A percentile compares a stretch with the other conserved stretches of the same genome.
Evolutionary conservation across 139 green algal species (phyloP).

Genomic region (Chlamydomonas sphaeroides): DNA sequence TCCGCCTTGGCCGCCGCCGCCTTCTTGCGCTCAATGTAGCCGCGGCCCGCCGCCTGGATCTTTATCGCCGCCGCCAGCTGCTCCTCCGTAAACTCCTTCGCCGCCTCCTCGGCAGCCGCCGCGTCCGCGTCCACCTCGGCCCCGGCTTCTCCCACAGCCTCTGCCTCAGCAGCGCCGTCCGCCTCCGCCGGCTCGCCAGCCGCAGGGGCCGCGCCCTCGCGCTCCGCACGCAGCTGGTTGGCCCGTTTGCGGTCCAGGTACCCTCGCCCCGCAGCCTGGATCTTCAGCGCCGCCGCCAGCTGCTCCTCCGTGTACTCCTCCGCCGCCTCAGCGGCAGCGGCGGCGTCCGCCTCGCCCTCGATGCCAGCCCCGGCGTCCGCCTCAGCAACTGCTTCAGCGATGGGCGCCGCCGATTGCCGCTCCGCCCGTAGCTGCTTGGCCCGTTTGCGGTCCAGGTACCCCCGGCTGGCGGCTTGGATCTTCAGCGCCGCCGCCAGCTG

Average conservation of each 20-base stretch:
- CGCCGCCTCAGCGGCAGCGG: not conserved
- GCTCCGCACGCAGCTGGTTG: no score
- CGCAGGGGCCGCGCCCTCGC: not conserved
- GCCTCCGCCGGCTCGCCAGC: not conserved
- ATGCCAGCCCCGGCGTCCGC: not conserved
- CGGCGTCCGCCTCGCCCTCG: not conserved
- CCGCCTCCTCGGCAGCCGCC: not conserved
- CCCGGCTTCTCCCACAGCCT: not conserved
- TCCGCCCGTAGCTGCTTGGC: not conserved
- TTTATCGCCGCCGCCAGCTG: not conserved
- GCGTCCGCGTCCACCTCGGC: not conserved
- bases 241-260: not conserved
- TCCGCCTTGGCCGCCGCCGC: not conserved
- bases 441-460: constrained; percentile 17
- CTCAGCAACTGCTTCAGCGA: not conserved
- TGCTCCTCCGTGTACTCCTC: not conserved
- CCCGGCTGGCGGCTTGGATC: constrained; percentile 26
- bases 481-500: not conserved
- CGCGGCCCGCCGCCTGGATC: not conserved
- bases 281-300: not conserved
- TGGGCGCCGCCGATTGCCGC: not conserved
- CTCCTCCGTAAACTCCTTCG: not conserved
- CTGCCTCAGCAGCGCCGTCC: not conserved
- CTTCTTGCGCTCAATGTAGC: not conserved
- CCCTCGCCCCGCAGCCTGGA: not conserved